Base-by-base conservation (phyloP, 495 filamentous ascomycete genomes). In the Penicillium verhagenii region DNA sequence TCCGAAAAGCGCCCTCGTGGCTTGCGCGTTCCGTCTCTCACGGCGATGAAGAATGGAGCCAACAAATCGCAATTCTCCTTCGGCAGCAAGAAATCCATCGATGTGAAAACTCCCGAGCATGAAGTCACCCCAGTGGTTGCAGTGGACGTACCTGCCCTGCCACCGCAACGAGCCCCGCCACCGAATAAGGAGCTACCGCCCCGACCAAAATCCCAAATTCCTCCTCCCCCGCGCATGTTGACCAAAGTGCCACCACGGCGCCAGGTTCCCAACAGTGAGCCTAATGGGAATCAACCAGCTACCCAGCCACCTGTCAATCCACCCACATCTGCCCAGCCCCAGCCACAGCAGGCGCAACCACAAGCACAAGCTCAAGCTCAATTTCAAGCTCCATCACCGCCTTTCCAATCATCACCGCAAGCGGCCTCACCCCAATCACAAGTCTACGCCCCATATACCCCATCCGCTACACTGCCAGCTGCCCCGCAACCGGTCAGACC, bases 1-100 rank as follows among this genome's bases (percentile, higher is more conserved):
- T 67, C 72, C 14, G 73, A 74, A 24, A 73, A 73, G 35, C 70
- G 72, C 48, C 64, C 72, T 9, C 66, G 66, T 0, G 73, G 73
- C 25, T 60, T 76, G 44, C 70, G 73, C 43, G 61, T 75, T 10
- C 70, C 72, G 0, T 74, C 72, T 11, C 61, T 72, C 13, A 66
- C 70, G 39, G 64, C 67, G 6, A 67, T 70, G 49, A 74, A 72
- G 55, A 52, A 38, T 26, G 52, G 62, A 18, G 49, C 45, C 23
- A 47, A 53, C 25, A 62, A 49, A 29, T 67, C 64, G 13, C 64
- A 65, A 42, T 62, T 60, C 45, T 58, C 61, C 13, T 58, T 65
- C 33, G 50, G 54, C 33, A 54, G 54, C 46, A 64, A 59, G 40
- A 65, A 67, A 42, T 63, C 62, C 21, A 46, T 47, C 16, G 62